A percentile compares a stretch with the other conserved stretches of the same genome.
phyloP scores from a whole-genome alignment of 2,329 filamentous ascomycete genomes.

The Orbilia brochopaga region DNA sequence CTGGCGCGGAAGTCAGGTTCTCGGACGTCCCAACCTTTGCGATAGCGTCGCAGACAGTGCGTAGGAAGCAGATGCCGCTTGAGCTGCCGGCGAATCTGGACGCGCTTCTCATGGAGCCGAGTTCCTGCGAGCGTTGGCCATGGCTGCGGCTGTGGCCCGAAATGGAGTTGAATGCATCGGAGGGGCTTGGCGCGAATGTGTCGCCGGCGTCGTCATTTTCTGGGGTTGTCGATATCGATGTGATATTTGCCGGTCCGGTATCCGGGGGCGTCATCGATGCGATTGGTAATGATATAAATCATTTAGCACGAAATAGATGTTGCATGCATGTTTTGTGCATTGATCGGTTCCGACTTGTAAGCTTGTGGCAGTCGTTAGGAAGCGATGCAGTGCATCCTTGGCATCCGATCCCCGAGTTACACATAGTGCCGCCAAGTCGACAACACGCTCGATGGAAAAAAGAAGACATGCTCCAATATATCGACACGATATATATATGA shows the following conservation, averaged over 20 bases:
- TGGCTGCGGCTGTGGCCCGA: slow-evolving; percentile 50
- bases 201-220: slow-evolving; percentile 39
- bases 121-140: slow-evolving; percentile 57
- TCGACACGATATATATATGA: too few species aligned
- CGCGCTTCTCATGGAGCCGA: slow-evolving; percentile 64
- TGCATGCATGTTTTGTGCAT: too few species aligned
- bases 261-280: slow-evolving; percentile 29
- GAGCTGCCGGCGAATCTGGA: slow-evolving; percentile 66
- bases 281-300: too few species aligned
- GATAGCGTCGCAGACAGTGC: slow-evolving; percentile 64
- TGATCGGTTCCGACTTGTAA: too few species aligned
- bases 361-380: too few species aligned
- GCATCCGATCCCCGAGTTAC: too few species aligned
- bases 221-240: slow-evolving; percentile 13
- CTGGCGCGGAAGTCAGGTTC: slow-evolving; percentile 56
- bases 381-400: too few species aligned
- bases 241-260: slow-evolving; percentile 17
- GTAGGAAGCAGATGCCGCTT: slow-evolving; percentile 67
- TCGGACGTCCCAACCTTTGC: slow-evolving; percentile 54
- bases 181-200: slow-evolving; percentile 39
- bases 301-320: too few species aligned
- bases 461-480: too few species aligned
- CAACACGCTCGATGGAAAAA: too few species aligned
- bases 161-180: slow-evolving; percentile 52
- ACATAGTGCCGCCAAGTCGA: too few species aligned